Evolutionary conservation across 768 basidiomycete genomes (phyloP).

Genomic region (Kwoniella shandongensis): DNA sequence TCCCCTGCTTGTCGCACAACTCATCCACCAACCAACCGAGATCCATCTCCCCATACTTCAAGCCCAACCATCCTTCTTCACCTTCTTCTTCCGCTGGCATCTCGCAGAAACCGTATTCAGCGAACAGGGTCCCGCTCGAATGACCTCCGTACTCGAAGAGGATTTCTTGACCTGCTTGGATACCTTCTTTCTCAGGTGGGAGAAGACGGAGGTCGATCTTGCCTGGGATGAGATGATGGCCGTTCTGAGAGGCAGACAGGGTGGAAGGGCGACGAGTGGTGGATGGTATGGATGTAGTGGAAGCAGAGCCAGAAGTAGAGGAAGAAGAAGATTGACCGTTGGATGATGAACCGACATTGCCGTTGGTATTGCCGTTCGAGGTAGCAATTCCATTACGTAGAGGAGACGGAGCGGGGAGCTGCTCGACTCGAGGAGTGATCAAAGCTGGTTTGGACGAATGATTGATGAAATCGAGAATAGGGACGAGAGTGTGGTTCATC

Average conservation of each 20-base stretch:
- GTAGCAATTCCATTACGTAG: conserved; percentile 52
- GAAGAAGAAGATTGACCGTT: not conserved
- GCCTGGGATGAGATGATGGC: conserved; percentile 26
- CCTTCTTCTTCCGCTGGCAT: conserved; percentile 14
- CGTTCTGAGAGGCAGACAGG: not conserved
- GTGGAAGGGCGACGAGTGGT: not conserved
- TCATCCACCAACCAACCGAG: conserved; percentile 62
- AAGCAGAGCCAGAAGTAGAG: not conserved
- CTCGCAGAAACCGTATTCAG: conserved; percentile 85
- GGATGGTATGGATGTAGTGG: not conserved
- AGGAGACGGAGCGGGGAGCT: conserved; percentile 54
- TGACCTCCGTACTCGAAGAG: conserved; percentile 78
- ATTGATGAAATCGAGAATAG: conserved; percentile 88
- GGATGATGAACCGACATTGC: conserved; percentile 57
- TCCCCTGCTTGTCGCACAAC: conserved; percentile 42
- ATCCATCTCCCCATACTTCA: conserved; percentile 61
- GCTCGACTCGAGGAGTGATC: conserved; percentile 31
- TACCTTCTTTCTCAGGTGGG: conserved; percentile 54
- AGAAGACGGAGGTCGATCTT: conserved; percentile 53
- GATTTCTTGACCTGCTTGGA: conserved; percentile 65
- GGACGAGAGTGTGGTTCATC: conserved; percentile 80
- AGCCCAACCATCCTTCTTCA: conserved; percentile 35
- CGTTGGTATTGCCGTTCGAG: not conserved
- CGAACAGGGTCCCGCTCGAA: conserved; percentile 71
- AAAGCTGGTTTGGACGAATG: conserved; percentile 56